Base-by-base conservation (phyloP, 2,329 filamentous ascomycete species). In the Chalara sp. region DNA sequence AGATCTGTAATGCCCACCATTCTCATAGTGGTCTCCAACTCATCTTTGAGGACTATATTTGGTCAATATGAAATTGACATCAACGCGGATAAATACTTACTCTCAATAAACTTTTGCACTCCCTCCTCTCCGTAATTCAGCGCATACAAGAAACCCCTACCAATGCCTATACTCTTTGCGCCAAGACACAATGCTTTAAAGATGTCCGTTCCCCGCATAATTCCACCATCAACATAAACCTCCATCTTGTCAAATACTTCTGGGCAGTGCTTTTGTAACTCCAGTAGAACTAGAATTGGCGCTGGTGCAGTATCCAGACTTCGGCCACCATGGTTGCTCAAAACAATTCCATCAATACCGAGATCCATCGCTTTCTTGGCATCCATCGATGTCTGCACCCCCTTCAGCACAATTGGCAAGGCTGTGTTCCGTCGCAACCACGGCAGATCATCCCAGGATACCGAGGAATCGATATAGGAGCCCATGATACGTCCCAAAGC, bases 301-400 rank as follows among this genome's bases (percentile, higher is more conserved):
- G 83, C 70, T 2, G 77, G 73, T 0, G 72, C 69, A 58, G 62
- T 78, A 52, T 79, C 76, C 1, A 75, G 60, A 47, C 68, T 74
- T 39, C 85, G 67, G 0, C 85, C 85, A 1, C 84, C 86, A 63
- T 89, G 86, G 58, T 89, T 89, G 11, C 76, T 80, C 1, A 89
- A 71, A 1, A 89, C 75, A 45, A 89, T 85, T 0, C 80, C 85
- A 56, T 88, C 79, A 3, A 79, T 77, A 0, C 81, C 83, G 10
- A 74, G 61, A 47, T 84, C 74, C 35, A 82, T 73, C 2, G 81
- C 81, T 57, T 71, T 73, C 48, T 73, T 70, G 11, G 84, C 84
- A 64, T 89, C 86, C 40, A 72, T 70, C 0, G 79, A 76, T 11
- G 76, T 79, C 68, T 88, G 83, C n/a, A 89, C 78, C 0, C 85